Evolutionary conservation across 2,329 filamentous ascomycete species (phyloP).

Genomic region (Rhytidhysteron rufulum): DNA sequence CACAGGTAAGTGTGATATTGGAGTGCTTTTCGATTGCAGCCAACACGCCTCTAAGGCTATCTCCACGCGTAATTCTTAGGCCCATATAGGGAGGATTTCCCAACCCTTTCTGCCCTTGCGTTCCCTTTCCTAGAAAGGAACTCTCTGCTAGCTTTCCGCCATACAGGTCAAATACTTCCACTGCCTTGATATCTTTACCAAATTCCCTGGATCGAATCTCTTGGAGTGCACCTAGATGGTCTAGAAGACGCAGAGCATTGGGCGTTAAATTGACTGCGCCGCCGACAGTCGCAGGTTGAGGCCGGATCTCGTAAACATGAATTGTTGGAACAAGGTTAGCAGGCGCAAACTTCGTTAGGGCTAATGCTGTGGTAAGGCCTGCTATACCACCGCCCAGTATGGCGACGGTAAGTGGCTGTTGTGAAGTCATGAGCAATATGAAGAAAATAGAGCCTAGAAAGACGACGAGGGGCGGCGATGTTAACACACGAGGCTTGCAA

Average conservation of each 20-base stretch:
- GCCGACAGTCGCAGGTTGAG: conserved; percentile 46
- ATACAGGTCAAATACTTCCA: conserved; percentile 45
- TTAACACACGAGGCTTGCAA: too few relatives aligned
- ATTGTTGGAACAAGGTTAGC: conserved; percentile 34
- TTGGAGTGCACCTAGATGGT: conserved; percentile 43
- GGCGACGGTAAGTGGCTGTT: conserved; percentile 14
- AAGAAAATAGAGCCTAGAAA: too few relatives aligned
- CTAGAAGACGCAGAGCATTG: conserved; percentile 57
- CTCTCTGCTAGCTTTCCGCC: conserved; percentile 42
- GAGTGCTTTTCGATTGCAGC: conserved; percentile 36
- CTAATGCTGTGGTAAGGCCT: conserved; percentile 35
- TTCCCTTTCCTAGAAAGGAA: conserved; percentile 39
- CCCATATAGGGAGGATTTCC: conserved; percentile 44
- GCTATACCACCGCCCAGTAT: conserved; percentile 32
- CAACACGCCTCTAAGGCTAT: conserved; percentile 41
- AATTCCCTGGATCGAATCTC: conserved; percentile 40
- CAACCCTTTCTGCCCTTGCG: conserved; percentile 40
- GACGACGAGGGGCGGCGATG: too few relatives aligned
- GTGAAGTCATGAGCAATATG: too few relatives aligned
- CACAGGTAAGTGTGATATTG: conserved; percentile 42
- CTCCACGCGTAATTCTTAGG: conserved; percentile 42
- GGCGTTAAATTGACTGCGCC: conserved; percentile 61
- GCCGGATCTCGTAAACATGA: conserved; percentile 48
- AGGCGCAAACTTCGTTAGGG: conserved; percentile 43
- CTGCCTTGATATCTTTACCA: conserved; percentile 40